phyloP scores from a whole-genome alignment of 805 yeast genomes.

The Kodamaea kakaduensis region DNA sequence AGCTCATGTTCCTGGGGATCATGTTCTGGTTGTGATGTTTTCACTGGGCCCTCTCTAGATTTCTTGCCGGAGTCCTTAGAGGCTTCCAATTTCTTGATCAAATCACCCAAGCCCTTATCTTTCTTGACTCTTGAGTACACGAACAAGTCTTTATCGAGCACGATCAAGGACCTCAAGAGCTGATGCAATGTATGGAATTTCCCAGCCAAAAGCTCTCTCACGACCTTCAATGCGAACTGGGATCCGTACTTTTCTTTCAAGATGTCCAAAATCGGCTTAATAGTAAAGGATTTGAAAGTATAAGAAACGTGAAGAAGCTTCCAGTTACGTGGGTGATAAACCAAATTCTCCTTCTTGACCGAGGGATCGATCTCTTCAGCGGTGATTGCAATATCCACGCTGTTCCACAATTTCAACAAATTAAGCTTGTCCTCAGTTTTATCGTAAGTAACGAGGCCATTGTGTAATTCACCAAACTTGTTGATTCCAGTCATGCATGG shows the following conservation, averaged over 20 bases:
- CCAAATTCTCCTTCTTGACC: conserved; percentile 8
- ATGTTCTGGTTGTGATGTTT: too few species aligned
- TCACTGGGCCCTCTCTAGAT: conserved; percentile 1
- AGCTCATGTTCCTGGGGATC: too few species aligned
- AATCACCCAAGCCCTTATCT: conserved; percentile 11
- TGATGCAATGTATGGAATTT: background rate
- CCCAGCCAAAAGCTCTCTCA: conserved; percentile 6
- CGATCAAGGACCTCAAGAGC: conserved; percentile 19
- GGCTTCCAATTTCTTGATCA: conserved; percentile 5
- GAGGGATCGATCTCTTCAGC: conserved; percentile 16
- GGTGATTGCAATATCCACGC: conserved; percentile 29
- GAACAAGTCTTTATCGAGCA: conserved; percentile 21
- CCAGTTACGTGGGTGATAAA: conserved; percentile 19
- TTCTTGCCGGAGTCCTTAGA: too few species aligned
- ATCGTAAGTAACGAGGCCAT: conserved; percentile 50
- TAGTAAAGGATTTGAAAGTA: conserved; percentile 18
- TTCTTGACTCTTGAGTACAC: conserved; percentile 25
- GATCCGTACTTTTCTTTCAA: conserved; percentile 10
- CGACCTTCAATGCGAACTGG: conserved; percentile 5
- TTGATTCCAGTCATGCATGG: conserved; percentile 88
- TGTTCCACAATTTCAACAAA: conserved; percentile 30
- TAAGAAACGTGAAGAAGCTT: conserved; percentile 19
- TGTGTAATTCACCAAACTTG: conserved; percentile 62
- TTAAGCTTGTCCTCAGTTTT: conserved; percentile 57
- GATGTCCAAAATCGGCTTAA: conserved; percentile 15